These are phyloP conservation scores for Typha latifolia DNA, from an alignment of 176 grass and related monocot species.

Conservation along the genomic window DNA sequence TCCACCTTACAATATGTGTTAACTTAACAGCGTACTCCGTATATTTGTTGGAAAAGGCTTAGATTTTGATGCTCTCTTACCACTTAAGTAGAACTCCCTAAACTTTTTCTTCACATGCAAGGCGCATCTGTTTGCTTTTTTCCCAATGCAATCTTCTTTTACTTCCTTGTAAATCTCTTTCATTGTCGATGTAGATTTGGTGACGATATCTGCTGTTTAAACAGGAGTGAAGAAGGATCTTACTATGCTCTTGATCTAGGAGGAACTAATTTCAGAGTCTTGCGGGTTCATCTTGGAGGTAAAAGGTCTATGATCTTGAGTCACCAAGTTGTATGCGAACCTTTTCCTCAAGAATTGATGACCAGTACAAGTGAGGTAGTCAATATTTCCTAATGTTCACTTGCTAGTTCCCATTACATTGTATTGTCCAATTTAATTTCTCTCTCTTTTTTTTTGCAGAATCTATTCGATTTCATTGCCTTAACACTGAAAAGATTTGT, in stretches of 20 bases:
- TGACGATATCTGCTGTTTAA: background rate
- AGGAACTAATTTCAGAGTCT: conserved; percentile 78
- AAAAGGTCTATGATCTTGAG: conserved; percentile 55
- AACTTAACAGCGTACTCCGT: too few species aligned
- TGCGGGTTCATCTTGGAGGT: conserved; percentile 55
- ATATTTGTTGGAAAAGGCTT: too few species aligned
- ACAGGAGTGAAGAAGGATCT: conserved; percentile 52
- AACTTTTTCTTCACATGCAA: too few species aligned
- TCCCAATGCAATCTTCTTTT: too few species aligned
- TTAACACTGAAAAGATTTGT: conserved; percentile 58
- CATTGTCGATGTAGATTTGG: too few species aligned
- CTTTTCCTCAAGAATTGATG: conserved; percentile 55
- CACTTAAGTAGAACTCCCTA: too few species aligned
- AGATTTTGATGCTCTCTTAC: too few species aligned
- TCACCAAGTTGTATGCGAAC: conserved; percentile 43
- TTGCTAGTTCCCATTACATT: background rate
- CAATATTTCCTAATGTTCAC: background rate
- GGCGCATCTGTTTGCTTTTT: too few species aligned
- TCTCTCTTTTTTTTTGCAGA: conserved; percentile 13
- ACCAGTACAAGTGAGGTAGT: conserved; percentile 63
- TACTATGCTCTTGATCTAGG: conserved; percentile 82
- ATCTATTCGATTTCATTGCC: conserved; percentile 82
- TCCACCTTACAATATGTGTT: too few species aligned
- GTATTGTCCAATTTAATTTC: background rate
- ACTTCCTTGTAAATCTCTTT: too few species aligned